Evolutionary conservation across 345 rosid species (phyloP).

Genomic region (Microthlaspi erraticum): DNA sequence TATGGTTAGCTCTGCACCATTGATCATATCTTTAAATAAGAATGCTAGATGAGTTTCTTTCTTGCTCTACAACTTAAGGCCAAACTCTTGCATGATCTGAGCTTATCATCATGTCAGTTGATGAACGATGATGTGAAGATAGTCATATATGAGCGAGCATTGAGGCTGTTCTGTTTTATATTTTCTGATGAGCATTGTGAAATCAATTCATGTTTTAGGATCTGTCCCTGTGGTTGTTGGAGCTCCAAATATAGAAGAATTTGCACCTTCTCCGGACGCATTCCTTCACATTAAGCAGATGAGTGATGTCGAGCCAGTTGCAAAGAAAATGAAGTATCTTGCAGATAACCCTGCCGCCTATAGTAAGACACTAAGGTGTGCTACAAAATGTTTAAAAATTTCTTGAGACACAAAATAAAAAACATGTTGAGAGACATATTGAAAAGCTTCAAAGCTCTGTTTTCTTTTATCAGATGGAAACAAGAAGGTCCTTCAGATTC

Average conservation of each 20-base stretch:
- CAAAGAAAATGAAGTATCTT: slow-evolving; percentile 75
- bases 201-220: slow-evolving; percentile 50
- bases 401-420: not conserved
- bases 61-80: too few relatives aligned
- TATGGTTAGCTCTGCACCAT: slow-evolving; percentile 33
- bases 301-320: slow-evolving; percentile 63
- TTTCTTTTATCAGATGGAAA: slow-evolving; percentile 71
- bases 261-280: slow-evolving; percentile 70
- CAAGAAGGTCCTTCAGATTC: slow-evolving; percentile 85
- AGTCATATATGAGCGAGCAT: slow-evolving; percentile 6
- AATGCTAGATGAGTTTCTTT: not conserved
- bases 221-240: slow-evolving; percentile 91
- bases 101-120: slow-evolving; percentile 1
- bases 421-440: slow-evolving; percentile 10
- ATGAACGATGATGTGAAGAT: slow-evolving; percentile 4
- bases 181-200: slow-evolving; percentile 6
- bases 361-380: slow-evolving; percentile 71
- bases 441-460: slow-evolving; percentile 17
- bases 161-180: not conserved
- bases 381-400: not conserved
- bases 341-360: slow-evolving; percentile 70
- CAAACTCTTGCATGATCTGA: slow-evolving; percentile 17
- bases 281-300: slow-evolving; percentile 71
- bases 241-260: slow-evolving; percentile 89
- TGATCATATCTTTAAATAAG: too few relatives aligned